phyloP scores from a whole-genome alignment of 352 stramenopile genomes.

The Globisporangium acanthophoron region DNA sequence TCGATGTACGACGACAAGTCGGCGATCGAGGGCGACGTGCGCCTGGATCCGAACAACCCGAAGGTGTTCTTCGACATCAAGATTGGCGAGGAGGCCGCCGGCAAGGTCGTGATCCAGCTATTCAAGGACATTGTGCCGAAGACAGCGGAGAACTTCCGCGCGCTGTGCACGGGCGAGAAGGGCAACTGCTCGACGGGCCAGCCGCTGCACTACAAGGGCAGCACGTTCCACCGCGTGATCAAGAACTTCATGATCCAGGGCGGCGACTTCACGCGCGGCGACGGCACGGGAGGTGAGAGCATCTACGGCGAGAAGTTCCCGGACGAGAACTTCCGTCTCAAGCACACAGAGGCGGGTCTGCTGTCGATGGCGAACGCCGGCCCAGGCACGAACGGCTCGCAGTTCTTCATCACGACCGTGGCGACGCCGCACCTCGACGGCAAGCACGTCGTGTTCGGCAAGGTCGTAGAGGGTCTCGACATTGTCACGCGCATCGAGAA shows the following conservation, averaged over 20 bases:
- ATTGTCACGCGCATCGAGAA: slow-evolving; percentile 92
- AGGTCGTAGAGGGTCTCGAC: slow-evolving; percentile 88
- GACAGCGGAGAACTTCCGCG: slow-evolving; percentile 98
- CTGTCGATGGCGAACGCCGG: slow-evolving; percentile 97
- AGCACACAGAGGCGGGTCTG: slow-evolving; percentile 93
- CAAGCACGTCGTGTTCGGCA: slow-evolving; percentile 98
- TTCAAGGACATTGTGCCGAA: slow-evolving; percentile 95
- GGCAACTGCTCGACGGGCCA: slow-evolving; percentile 76
- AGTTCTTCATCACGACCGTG: slow-evolving; percentile 96
- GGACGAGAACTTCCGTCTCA: slow-evolving; percentile 98
- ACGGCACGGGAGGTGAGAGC: slow-evolving; percentile 94
- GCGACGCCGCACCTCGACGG: slow-evolving; percentile 95
- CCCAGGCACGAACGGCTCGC: slow-evolving; percentile 94
- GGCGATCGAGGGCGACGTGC: slow-evolving; percentile 48
- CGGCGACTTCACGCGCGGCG: slow-evolving; percentile 94
- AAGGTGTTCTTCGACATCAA: slow-evolving; percentile 97
- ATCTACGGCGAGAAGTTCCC: slow-evolving; percentile 93
- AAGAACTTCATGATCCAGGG: slow-evolving; percentile 94
- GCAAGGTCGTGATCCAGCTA: slow-evolving; percentile 95
- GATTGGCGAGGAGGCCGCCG: slow-evolving; percentile 85
- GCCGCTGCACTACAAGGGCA: slow-evolving; percentile 97
- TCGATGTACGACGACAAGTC: slow-evolving; percentile 98
- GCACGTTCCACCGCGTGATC: slow-evolving; percentile 97
- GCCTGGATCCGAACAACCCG: slow-evolving; percentile 13
- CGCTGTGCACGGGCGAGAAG: slow-evolving; percentile 97